phyloP scores from a whole-genome alignment of 345 rosid species.

The Chamaenerion angustifolium region DNA sequence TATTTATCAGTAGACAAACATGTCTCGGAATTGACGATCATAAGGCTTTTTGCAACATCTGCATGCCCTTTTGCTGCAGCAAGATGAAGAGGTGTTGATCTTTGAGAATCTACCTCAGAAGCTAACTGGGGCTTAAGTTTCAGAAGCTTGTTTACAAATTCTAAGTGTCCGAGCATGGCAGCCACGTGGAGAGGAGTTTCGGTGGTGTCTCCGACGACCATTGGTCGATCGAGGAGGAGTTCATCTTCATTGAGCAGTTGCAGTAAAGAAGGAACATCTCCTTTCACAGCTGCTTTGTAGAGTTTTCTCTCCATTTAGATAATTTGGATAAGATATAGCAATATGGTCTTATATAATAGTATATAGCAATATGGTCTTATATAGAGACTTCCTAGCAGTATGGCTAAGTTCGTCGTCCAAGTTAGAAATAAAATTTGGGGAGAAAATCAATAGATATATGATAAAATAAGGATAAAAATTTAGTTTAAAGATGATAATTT shows the following conservation, averaged over 20 bases:
- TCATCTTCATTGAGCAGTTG: background rate
- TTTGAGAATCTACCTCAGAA: conserved; percentile 6
- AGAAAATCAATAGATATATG: too few species aligned
- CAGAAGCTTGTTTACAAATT: conserved; percentile 5
- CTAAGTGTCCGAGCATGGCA: conserved; percentile 9
- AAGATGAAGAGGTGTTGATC: conserved; percentile 12
- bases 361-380: too few species aligned
- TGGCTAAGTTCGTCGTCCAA: too few species aligned
- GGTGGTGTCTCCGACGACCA: background rate
- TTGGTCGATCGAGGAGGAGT: conserved; percentile 3
- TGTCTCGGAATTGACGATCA: background rate
- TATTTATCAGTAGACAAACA: conserved; percentile 6
- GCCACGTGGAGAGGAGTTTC: conserved; percentile 14
- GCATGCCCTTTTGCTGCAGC: conserved; percentile 10
- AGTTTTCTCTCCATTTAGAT: background rate
- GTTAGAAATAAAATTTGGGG: too few species aligned
- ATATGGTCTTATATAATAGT: too few species aligned
- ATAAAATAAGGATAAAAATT: too few species aligned
- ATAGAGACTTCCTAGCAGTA: too few species aligned
- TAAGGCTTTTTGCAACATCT: conserved; percentile 1
- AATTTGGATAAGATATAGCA: too few species aligned
- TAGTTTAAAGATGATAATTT: too few species aligned
- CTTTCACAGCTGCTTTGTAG: background rate
- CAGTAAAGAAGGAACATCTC: background rate
- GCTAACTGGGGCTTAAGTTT: conserved; percentile 3